Conservation (phyloP, 2,329 filamentous ascomycete genomes). For the Monosporascus sp. region DNA sequence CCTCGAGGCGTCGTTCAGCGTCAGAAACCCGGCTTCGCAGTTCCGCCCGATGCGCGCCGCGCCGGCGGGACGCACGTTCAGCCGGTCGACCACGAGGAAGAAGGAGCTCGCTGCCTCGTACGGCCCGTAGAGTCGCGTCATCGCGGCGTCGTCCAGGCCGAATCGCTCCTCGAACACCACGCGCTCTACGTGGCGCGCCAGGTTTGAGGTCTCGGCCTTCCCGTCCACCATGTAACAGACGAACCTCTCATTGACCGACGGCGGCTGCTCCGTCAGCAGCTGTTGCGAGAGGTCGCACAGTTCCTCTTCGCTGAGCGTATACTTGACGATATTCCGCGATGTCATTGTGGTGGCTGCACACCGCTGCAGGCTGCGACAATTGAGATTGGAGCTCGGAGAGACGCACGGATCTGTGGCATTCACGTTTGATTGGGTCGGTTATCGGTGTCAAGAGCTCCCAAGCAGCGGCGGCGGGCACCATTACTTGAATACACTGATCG, state of each 20-base stretch:
- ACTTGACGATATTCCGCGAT: background rate
- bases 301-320: constrained; percentile 6
- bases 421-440: background rate
- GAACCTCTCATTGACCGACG: constrained; percentile 2
- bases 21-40: constrained; percentile 2
- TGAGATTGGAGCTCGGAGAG: background rate
- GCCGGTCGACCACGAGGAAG: constrained; percentile 7
- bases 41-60: constrained; percentile 2
- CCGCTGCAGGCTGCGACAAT: background rate
- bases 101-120: constrained; percentile 7
- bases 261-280: constrained; percentile 7
- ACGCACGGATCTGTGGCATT: background rate
- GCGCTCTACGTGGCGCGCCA: constrained; percentile 10
- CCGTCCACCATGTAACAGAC: constrained; percentile 6
- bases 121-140: constrained; percentile 4
- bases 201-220: constrained; percentile 3
- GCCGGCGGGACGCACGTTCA: constrained; percentile 1
- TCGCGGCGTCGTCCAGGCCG: constrained; percentile 5
- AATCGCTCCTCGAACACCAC: constrained; percentile 8
- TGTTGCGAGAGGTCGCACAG: constrained; percentile 1
- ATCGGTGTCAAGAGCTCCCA: background rate
- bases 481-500: background rate
- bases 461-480: background rate
- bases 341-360: background rate
- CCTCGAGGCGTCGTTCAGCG: constrained; percentile 4